Percentiles rank a stretch among this genome's conserved stretches.
These are phyloP conservation scores for Ceratobasidium sp. DNA, from an alignment of 1,284 basidiomycete species.

Conservation along the genomic window DNA sequence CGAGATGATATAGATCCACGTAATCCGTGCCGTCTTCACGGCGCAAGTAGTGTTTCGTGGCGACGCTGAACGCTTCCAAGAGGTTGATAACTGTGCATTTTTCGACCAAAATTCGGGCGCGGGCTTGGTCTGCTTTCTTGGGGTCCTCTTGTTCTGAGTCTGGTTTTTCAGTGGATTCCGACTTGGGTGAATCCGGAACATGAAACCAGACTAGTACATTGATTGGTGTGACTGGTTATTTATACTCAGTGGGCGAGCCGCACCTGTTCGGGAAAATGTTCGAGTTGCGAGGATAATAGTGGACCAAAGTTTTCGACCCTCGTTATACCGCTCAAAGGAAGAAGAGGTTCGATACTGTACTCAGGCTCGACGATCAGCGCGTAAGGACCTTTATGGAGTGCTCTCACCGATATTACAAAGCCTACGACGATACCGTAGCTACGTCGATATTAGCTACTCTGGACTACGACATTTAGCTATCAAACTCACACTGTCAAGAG, in stretches of 20 bases:
- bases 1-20: constrained; percentile 63
- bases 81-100: constrained; percentile 75
- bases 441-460: constrained; percentile 7
- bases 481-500: constrained; percentile 2
- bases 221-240: background rate
- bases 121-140: constrained; percentile 52
- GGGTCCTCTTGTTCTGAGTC: background rate
- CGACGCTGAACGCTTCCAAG: constrained; percentile 65
- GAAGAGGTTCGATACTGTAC: constrained; percentile 72
- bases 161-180: background rate
- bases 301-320: constrained; percentile 78
- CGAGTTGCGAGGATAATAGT: constrained; percentile 72
- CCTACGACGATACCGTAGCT: constrained; percentile 72
- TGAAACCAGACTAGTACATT: constrained; percentile 72
- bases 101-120: constrained; percentile 69
- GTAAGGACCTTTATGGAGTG: background rate
- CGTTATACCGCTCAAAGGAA: constrained; percentile 79
- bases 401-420: constrained; percentile 67
- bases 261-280: constrained; percentile 61
- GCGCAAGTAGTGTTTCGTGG: constrained; percentile 70
- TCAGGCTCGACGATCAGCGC: background rate
- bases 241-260: no score
- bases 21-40: constrained; percentile 75
- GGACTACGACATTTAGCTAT: no score
- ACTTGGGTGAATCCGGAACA: constrained; percentile 59